Conservation (phyloP, 208 protist genomes). For the Vickermania ingenoplastis region DNA sequence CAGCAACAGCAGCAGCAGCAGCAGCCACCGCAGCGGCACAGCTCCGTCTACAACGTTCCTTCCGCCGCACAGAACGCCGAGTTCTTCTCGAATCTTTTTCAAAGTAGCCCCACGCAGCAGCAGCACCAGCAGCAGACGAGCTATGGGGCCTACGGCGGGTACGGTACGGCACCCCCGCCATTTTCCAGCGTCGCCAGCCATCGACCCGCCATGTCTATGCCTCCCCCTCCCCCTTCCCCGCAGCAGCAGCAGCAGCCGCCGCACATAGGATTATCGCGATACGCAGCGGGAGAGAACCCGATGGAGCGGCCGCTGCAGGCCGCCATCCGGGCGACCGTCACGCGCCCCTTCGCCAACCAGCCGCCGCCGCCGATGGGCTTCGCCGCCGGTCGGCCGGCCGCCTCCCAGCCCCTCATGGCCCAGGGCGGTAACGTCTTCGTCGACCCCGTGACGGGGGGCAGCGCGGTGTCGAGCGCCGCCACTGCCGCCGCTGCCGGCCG, state of each 20-base stretch:
- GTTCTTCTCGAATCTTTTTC: constrained; percentile 8
- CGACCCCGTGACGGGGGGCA: neutral
- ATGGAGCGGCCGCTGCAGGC: neutral
- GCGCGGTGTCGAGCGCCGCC: neutral
- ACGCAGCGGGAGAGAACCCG: neutral
- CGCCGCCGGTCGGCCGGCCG: neutral
- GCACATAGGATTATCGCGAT: neutral
- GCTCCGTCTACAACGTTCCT: constrained; percentile 4
- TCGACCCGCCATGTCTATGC: neutral
- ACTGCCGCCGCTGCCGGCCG: neutral
- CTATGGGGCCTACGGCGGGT: neutral
- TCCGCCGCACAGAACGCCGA: constrained; percentile 1
- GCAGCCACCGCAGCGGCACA: neutral
- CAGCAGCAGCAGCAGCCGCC: constrained; percentile 9
- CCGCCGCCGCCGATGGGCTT: neutral
- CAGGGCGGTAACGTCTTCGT: neutral
- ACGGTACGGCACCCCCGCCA: neutral
- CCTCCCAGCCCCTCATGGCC: neutral
- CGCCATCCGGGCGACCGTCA: neutral
- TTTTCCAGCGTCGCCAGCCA: neutral
- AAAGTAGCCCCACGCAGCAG: neutral
- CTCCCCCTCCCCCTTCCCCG: neutral
- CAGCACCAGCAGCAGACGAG: neutral
- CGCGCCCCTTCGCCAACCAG: neutral
- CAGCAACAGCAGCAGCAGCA: neutral